Evolutionary conservation across 768 basidiomycete species (phyloP).

Genomic region (Russula compacta): DNA sequence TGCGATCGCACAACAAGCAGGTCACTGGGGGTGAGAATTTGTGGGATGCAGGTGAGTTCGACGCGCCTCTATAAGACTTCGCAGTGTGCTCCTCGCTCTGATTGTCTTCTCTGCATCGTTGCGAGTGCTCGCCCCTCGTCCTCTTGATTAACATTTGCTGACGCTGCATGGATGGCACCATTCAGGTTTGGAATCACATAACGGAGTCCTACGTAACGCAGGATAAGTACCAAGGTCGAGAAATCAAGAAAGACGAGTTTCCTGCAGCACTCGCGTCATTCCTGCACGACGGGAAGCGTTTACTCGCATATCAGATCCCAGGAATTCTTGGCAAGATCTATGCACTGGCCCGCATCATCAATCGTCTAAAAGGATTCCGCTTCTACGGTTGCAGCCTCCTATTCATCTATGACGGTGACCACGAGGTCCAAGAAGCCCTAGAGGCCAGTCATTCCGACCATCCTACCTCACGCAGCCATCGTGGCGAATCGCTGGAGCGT

Average conservation of each 20-base stretch:
- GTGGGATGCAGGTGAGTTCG: constrained; percentile 92
- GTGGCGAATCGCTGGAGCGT: constrained; percentile 71
- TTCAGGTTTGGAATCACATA: constrained; percentile 84
- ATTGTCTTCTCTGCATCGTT: neutral
- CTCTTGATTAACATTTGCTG: neutral
- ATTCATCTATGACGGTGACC: constrained; percentile 95
- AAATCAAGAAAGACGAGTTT: constrained; percentile 81
- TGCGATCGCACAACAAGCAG: constrained; percentile 94
- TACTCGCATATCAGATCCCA: constrained; percentile 90
- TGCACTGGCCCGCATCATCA: constrained; percentile 84
- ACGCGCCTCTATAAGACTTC: constrained; percentile 1
- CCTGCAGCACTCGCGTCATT: constrained; percentile 73
- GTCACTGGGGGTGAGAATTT: constrained; percentile 83
- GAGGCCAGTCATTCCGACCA: constrained; percentile 53
- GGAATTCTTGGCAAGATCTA: constrained; percentile 85
- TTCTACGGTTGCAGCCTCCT: constrained; percentile 98
- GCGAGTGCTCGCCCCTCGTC: neutral
- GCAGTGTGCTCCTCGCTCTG: neutral
- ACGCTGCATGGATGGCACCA: constrained; percentile 6
- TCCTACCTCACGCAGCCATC: constrained; percentile 56
- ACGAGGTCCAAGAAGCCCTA: constrained; percentile 73
- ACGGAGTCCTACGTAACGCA: constrained; percentile 83
- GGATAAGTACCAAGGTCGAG: constrained; percentile 94
- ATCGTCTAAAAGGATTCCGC: constrained; percentile 86
- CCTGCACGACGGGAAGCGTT: constrained; percentile 70